Percentiles rank a stretch among this genome's conserved stretches.
Conservation (phyloP, 129 eudicot genomes). For the Lonicera japonica region DNA sequence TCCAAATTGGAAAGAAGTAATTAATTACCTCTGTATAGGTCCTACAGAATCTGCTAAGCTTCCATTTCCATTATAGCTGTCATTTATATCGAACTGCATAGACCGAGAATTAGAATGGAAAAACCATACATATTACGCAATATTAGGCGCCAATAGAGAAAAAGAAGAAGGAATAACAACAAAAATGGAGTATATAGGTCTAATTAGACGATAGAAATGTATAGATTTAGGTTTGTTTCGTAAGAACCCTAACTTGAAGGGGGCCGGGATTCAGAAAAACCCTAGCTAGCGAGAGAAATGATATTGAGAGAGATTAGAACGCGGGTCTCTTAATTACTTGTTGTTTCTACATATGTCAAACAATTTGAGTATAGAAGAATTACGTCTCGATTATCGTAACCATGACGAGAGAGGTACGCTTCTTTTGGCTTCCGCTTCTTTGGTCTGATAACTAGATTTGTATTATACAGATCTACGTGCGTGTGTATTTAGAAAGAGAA, state of each 20-base stretch:
- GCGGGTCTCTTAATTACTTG: too few relatives aligned
- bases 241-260: slow-evolving; percentile 1
- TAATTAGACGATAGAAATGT: slow-evolving; percentile 1
- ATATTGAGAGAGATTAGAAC: background rate
- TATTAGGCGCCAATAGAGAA: background rate
- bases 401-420: too few relatives aligned
- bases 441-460: background rate
- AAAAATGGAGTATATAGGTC: background rate
- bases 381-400: too few relatives aligned
- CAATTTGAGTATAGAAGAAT: too few relatives aligned
- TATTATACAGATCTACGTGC: background rate
- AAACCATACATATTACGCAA: background rate
- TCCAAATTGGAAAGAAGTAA: background rate
- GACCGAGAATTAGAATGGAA: background rate
- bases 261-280: background rate
- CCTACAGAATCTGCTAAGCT: slow-evolving; percentile 4
- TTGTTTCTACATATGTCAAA: too few relatives aligned
- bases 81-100: slow-evolving; percentile 7
- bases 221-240: background rate
- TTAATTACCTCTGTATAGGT: slow-evolving; percentile 2
- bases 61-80: slow-evolving; percentile 8
- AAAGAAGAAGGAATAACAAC: slow-evolving; percentile 2
- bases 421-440: too few relatives aligned
- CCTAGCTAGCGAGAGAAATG: background rate
- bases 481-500: background rate